Base-by-base conservation (phyloP, 345 rosid genomes). In the Moringa oleifera region DNA sequence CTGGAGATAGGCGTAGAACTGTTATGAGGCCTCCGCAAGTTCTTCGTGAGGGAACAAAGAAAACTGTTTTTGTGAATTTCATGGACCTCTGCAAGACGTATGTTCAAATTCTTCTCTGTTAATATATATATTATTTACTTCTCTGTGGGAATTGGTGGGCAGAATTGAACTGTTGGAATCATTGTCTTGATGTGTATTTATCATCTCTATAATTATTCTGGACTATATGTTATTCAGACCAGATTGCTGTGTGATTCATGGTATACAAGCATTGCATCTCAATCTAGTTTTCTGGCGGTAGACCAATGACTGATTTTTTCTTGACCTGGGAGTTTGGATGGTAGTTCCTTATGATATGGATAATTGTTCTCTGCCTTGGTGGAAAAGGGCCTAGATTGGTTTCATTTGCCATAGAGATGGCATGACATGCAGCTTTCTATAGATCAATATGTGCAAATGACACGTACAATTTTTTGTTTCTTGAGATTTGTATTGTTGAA, bases 1-100 rank as follows among this genome's bases (percentile, higher is more conserved):
- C 96, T 7, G 95, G 97, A 62, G 99, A 94, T 79, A 85, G 93
- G 81, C 89, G 95, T 20, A 88, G 97, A 73, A 94, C 97, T 56
- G 96, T 89, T 59, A 90, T 91, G 97, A 85, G 97, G 81, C 96
- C 96, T 51, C 99, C 96, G 10, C 96, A 95, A 71, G 97, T 95
- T 65, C 95, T 90, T 58, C 95, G 95, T 63, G 99, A 95, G 68
- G 99, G 99, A 23, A 95, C 99, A 66, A 95, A 89, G 95, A 95
- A 95, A 73, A 91, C 97, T 1, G 93, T 84, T 25, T 89, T 95
- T 70, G 97, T 89, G 70, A 91, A 95, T 76, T 91, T 89, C 49
- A 91, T 85, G 97, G 96, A 91, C 76, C 93, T 95, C 59, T 95
- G 99, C 86, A 91, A 79, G 71, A 85, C 90, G 95, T 95, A 79